A percentile compares a stretch with the other conserved stretches of the same genome.
These are phyloP conservation scores for Thielaviopsis euricoi DNA, from an alignment of 2,329 filamentous ascomycete species.

Conservation along the genomic window DNA sequence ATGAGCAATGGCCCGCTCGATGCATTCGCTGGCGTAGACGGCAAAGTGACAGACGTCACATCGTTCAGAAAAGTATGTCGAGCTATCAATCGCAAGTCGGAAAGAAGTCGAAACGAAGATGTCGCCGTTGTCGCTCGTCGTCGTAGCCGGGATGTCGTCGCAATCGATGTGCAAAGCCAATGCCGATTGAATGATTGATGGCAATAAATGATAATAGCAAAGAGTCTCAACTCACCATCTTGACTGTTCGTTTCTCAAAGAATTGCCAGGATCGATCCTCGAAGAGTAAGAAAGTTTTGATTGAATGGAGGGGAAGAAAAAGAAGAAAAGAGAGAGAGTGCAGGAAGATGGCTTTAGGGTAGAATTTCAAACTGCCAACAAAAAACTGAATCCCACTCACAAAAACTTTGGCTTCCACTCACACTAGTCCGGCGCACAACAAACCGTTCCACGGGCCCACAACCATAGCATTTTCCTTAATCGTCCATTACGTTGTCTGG, in stretches of 20 bases:
- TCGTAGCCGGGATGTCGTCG: not conserved
- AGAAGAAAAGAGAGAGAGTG: constrained; percentile 12
- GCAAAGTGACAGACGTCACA: not conserved
- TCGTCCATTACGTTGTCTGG: constrained; percentile 14
- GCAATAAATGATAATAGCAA: not conserved
- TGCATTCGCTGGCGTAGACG: not conserved
- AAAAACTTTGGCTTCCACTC: constrained; percentile 5
- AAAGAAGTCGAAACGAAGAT: not conserved
- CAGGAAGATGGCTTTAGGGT: constrained; percentile 8
- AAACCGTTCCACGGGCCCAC: constrained; percentile 12
- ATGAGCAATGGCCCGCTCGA: not conserved
- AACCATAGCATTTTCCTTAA: constrained; percentile 29
- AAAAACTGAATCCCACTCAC: constrained; percentile 10
- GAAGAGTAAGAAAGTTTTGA: constrained; percentile 36
- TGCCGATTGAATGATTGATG: not conserved
- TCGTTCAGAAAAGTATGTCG: not conserved
- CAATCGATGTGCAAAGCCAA: not conserved
- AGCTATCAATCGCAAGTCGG: not conserved
- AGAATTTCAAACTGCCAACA: constrained; percentile 9
- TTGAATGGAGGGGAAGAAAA: constrained; percentile 17
- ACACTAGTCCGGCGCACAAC: constrained; percentile 15
- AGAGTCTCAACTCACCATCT: constrained; percentile 37
- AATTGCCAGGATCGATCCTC: constrained; percentile 48
- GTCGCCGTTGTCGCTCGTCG: not conserved
- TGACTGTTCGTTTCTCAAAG: constrained; percentile 30